phyloP scores from a whole-genome alignment of 1,139 yeast species.

The Keqinozyma sinolaborantium region DNA sequence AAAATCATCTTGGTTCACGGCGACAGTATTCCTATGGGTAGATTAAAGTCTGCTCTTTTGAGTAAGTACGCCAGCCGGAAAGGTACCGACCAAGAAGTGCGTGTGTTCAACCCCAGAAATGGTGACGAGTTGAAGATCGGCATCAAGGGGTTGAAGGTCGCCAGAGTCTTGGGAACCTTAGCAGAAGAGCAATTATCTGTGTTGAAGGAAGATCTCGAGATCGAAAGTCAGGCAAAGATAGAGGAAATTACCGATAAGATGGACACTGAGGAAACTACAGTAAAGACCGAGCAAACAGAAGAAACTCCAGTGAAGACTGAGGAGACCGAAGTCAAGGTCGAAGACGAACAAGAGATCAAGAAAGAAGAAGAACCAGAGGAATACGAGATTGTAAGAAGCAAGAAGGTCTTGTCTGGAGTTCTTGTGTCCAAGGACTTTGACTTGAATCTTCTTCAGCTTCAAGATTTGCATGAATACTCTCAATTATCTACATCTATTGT shows the following conservation, averaged over 20 bases:
- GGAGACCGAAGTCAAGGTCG: slow-evolving; percentile 6
- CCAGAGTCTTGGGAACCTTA: slow-evolving; percentile 77
- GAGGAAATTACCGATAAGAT: slow-evolving; percentile 13
- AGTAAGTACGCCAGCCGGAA: slow-evolving; percentile 81
- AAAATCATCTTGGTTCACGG: slow-evolving; percentile 92
- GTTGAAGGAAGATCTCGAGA: slow-evolving; percentile 30
- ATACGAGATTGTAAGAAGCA: slow-evolving; percentile 19
- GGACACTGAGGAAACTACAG: slow-evolving; percentile 12
- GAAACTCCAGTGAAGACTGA: slow-evolving; percentile 14
- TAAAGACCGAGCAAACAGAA: slow-evolving; percentile 14
- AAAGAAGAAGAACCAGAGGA: slow-evolving; percentile 12
- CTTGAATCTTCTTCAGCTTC: slow-evolving; percentile 73
- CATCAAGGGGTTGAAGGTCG: slow-evolving; percentile 81
- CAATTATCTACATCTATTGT: slow-evolving; percentile 84
- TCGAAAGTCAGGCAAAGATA: slow-evolving; percentile 7
- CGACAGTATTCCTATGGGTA: slow-evolving; percentile 97
- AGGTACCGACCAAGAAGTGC: slow-evolving; percentile 89
- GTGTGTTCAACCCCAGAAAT: slow-evolving; percentile 88
- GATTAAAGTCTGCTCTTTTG: slow-evolving; percentile 85
- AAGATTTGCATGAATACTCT: slow-evolving; percentile 85
- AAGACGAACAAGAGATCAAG: slow-evolving; percentile 11
- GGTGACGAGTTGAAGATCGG: slow-evolving; percentile 76
- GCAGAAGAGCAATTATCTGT: slow-evolving; percentile 50
- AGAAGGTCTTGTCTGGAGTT: slow-evolving; percentile 72
- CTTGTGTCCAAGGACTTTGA: slow-evolving; percentile 90